A percentile compares a stretch with the other conserved stretches of the same genome.
Evolutionary conservation across 164 flowering plant species (phyloP).

Genomic region (Paratinospora sagittata): DNA sequence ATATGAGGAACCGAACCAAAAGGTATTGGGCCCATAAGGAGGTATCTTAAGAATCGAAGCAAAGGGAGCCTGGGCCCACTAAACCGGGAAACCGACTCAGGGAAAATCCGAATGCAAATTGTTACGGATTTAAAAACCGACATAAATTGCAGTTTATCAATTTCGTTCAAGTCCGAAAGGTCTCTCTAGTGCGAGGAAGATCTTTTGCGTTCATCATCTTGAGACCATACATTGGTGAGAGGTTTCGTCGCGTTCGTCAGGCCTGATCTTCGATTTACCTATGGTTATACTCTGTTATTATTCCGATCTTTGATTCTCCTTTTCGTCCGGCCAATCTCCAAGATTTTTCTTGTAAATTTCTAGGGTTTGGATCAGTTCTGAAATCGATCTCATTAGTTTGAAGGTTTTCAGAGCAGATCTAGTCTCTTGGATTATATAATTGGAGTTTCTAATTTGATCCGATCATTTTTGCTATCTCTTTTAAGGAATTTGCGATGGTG

Average conservation of each 20-base stretch:
- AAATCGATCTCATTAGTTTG: neutral
- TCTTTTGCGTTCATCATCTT: too few relatives aligned
- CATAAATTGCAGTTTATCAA: neutral
- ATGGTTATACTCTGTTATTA: too few relatives aligned
- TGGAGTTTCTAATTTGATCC: neutral
- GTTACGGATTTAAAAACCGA: neutral
- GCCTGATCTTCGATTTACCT: neutral
- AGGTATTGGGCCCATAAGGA: neutral
- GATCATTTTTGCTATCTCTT: neutral
- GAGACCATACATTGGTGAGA: neutral
- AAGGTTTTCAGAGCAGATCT: neutral
- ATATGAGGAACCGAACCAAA: neutral
- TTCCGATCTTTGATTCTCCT: neutral
- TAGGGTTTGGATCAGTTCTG: neutral
- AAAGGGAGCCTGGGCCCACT: neutral
- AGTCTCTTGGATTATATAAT: neutral
- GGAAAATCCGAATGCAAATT: neutral
- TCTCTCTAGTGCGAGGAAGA: neutral
- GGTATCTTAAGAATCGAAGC: neutral
- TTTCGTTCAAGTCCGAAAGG: neutral
- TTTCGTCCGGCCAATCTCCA: neutral
- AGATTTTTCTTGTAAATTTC: neutral
- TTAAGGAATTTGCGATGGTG: slow-evolving; percentile 24
- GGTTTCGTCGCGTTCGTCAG: neutral
- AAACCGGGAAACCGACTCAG: neutral